Evolutionary conservation across 1,139 yeast species (phyloP).

Genomic region (Keqinozyma sinolaborantium): DNA sequence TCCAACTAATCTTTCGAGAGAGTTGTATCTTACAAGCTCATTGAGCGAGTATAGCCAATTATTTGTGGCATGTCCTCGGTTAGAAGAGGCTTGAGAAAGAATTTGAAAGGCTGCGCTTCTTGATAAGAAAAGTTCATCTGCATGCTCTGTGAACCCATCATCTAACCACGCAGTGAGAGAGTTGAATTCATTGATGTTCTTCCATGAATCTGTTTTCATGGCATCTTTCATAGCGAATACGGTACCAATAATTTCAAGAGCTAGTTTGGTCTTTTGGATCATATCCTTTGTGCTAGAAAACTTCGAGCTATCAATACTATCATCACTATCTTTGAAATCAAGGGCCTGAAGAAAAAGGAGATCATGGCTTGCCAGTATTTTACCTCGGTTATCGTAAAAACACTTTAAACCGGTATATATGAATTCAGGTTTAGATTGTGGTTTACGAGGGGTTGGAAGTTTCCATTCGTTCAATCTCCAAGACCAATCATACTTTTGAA

Average conservation of each 20-base stretch:
- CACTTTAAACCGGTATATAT: conserved; percentile 47
- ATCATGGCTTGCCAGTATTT: too few species aligned
- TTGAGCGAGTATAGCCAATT: conserved; percentile 25
- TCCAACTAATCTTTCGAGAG: conserved; percentile 27
- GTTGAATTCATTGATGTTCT: background rate
- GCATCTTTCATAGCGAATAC: background rate
- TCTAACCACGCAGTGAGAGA: conserved; percentile 1
- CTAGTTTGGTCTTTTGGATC: background rate
- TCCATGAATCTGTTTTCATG: background rate
- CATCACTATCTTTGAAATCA: conserved; percentile 1
- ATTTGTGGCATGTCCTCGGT: conserved; percentile 4
- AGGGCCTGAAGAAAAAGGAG: background rate
- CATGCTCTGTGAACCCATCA: conserved; percentile 2
- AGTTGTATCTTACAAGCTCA: conserved; percentile 42
- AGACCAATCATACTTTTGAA: conserved; percentile 41
- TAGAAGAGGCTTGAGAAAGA: conserved; percentile 10
- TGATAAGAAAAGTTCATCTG: conserved; percentile 7
- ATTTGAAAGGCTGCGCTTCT: conserved; percentile 16
- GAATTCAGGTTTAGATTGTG: conserved; percentile 34
- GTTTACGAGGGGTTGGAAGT: conserved; percentile 39
- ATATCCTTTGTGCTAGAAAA: background rate
- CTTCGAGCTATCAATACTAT: background rate
- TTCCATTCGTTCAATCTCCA: conserved; percentile 80
- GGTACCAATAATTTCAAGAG: background rate
- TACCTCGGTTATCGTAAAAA: conserved; percentile 28